These are phyloP conservation scores for Mucor racemosus DNA, from an alignment of 371 early-diverging fungal species.

Conservation along the genomic window DNA sequence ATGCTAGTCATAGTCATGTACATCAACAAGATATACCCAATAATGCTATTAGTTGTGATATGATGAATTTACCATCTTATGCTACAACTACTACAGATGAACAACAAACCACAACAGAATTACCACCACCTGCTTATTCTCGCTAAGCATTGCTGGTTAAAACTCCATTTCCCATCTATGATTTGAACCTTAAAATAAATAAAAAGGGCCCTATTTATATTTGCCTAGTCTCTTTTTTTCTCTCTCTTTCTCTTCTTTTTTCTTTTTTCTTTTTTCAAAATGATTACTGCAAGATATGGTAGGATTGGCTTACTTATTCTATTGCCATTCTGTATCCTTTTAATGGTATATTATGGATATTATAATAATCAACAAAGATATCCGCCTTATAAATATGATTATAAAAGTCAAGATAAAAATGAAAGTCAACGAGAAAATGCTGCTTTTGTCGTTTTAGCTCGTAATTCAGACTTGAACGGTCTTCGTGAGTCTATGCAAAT, in stretches of 20 bases:
- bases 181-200: not conserved
- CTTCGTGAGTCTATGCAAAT: conserved; percentile 66
- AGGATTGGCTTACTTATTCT: conserved; percentile 21
- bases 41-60: not conserved
- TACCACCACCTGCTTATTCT: conserved; percentile 34
- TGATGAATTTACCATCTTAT: not conserved
- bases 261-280: conserved; percentile 10
- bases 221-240: not conserved
- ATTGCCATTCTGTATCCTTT: conserved; percentile 26
- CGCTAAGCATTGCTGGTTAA: not conserved
- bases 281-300: conserved; percentile 32
- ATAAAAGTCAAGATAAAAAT: conserved; percentile 9
- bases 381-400: conserved; percentile 23
- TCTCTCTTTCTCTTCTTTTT: conserved; percentile 1
- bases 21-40: not conserved
- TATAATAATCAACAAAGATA: conserved; percentile 11
- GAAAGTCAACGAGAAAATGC: conserved; percentile 53
- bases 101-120: not conserved
- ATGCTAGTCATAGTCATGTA: not conserved
- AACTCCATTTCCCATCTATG: conserved; percentile 1
- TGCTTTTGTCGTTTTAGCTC: conserved; percentile 59
- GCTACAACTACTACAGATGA: not conserved
- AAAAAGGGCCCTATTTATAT: conserved; percentile 1
- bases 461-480: conserved; percentile 75
- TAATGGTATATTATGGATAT: conserved; percentile 20